These are phyloP conservation scores for Teratosphaeria destructans DNA, from an alignment of 2,329 filamentous ascomycete genomes.

Conservation along the genomic window DNA sequence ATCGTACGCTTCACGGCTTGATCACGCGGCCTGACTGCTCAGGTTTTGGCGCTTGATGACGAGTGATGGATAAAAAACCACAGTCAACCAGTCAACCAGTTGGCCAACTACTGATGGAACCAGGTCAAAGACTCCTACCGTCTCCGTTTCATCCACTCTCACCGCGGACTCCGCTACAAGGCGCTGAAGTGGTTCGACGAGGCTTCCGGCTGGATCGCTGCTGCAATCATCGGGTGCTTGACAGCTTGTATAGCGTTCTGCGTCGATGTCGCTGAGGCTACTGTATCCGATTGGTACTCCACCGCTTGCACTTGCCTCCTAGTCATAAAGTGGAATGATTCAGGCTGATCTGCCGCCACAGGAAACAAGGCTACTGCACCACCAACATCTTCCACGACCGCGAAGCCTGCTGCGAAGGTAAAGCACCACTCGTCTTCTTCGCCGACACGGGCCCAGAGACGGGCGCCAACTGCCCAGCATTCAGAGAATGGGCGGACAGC, in stretches of 20 bases:
- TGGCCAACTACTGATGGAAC: no score
- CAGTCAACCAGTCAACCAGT: no score
- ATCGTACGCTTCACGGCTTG: no score
- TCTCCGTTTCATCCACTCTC: constrained; percentile 36
- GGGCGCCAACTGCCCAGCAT: constrained; percentile 29
- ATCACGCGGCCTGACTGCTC: no score
- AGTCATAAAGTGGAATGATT: background rate
- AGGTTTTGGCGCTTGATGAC: no score
- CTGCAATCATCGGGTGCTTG: constrained; percentile 42
- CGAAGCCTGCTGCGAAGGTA: constrained; percentile 40
- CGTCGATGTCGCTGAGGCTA: constrained; percentile 46
- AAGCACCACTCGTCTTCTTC: constrained; percentile 20
- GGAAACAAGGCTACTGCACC: constrained; percentile 47
- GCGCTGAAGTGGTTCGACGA: constrained; percentile 37
- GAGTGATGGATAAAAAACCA: no score
- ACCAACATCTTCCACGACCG: constrained; percentile 35
- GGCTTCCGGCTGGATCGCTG: constrained; percentile 47
- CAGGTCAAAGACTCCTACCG: constrained; percentile 49
- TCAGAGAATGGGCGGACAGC: constrained; percentile 34
- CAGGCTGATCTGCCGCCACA: constrained; percentile 23
- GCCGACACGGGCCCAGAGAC: constrained; percentile 12
- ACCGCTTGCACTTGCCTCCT: background rate
- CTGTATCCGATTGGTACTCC: constrained; percentile 28
- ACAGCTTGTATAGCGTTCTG: constrained; percentile 47
- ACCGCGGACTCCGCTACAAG: constrained; percentile 32